Evolutionary conservation across 73 alveolate species (phyloP), one percentile per base, ranked within the genome.

Genomic region (Paramecium pentaurelia): DNA sequence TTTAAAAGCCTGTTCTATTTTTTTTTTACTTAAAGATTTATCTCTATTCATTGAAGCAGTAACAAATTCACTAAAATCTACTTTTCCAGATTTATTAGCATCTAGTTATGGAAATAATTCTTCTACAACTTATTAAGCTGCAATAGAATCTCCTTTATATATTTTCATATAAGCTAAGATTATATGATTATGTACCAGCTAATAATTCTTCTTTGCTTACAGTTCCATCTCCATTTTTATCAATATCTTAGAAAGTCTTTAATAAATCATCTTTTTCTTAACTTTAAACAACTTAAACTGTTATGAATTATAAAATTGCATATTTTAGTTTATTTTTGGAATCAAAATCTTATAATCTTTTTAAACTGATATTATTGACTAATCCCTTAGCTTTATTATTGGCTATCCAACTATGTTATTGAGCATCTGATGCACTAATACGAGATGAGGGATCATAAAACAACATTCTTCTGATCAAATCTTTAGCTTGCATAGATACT

Each of bases 401-500:
- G 34, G 49, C 28, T 45, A 80, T 80, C 91, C 91, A 80, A 80
- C 58, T 30, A 47, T 80, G 91, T 20, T 58, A 16, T 18, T 58
- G 28, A 88, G 92, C 89, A 3, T 92, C 94, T 18, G 37, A 25
- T 11, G 95, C 95, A 11, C 91, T 58, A 40, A 86, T 59, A 22
- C 95, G 60, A 40, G n/a, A 32, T 16, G 30, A 18, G 12, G 88
- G 94, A 45, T 92, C 88, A 38, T 38, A 54, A 11, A 71, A 54
- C 8, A 92, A 93, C 90, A 92, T 86, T 34, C 73, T 49, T 54
- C 80, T 45, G 1, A 92, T 92, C 14, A 92, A 58, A 45, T 92
- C 95, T 60, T 92, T 92, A 22, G 95, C 95, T 86, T 92, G 86
- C 36, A 37, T 58, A 8, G 94, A 86, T 51, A 92, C 91, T 80